Evolutionary conservation across 140 eudicot species (phyloP).

Genomic region (Erigeron philadelphicus): DNA sequence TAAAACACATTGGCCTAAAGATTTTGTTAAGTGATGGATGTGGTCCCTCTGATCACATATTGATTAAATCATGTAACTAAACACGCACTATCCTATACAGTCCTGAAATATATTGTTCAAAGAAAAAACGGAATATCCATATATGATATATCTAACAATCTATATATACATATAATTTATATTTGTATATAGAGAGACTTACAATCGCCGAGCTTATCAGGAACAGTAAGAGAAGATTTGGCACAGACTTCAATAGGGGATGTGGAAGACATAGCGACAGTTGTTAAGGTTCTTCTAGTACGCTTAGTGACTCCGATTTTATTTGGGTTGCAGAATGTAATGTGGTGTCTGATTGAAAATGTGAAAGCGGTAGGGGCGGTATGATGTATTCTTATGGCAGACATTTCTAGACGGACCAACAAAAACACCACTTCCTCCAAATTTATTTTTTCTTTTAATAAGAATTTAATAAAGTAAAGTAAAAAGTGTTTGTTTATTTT

Average conservation of each 20-base stretch:
- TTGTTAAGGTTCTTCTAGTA: slow-evolving; percentile 26
- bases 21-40: too few relatives aligned
- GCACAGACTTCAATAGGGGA: slow-evolving; percentile 70
- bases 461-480: background rate
- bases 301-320: slow-evolving; percentile 8
- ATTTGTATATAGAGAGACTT: slow-evolving; percentile 13
- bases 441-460: background rate
- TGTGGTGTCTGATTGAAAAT: slow-evolving; percentile 46
- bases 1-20: too few relatives aligned
- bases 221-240: slow-evolving; percentile 59
- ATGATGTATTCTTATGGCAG: slow-evolving; percentile 42
- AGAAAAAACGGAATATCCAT: too few relatives aligned
- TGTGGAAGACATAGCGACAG: slow-evolving; percentile 39
- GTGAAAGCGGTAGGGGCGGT: slow-evolving; percentile 42
- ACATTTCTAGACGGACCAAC: slow-evolving; percentile 29
- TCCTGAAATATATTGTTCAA: too few relatives aligned
- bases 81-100: too few relatives aligned
- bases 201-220: slow-evolving; percentile 91
- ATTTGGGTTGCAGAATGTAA: slow-evolving; percentile 34
- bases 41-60: too few relatives aligned
- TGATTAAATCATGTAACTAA: too few relatives aligned
- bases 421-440: background rate
- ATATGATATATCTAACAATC: background rate
- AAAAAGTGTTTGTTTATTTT: background rate
- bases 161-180: background rate